Evolutionary conservation across 2,329 filamentous ascomycete genomes (phyloP).

Genomic region (Teratosphaeriaceae sp.): DNA sequence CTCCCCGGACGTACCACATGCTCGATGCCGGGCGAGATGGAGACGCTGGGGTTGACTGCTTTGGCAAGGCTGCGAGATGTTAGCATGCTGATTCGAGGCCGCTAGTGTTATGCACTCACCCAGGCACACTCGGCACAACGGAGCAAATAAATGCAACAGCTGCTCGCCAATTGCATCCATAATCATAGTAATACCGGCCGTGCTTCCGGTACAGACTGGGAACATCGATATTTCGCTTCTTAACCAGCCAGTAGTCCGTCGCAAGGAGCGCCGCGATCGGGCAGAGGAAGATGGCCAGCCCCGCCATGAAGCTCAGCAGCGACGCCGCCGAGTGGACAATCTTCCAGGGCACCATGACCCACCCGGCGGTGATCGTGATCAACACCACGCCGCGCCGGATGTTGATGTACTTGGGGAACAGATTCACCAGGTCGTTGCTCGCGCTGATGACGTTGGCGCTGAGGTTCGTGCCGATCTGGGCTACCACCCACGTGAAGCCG

Average conservation of each 20-base stretch:
- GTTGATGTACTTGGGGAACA: constrained; percentile 40
- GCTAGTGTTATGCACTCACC: constrained; percentile 8
- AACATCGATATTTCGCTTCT: constrained; percentile 35
- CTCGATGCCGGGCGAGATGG: constrained; percentile 41
- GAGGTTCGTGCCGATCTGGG: constrained; percentile 1
- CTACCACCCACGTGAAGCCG: not conserved
- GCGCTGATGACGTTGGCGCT: constrained; percentile 32
- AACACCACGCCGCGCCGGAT: constrained; percentile 48
- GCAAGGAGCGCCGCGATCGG: constrained; percentile 53
- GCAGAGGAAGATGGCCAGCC: constrained; percentile 59
- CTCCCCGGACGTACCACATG: constrained; percentile 31
- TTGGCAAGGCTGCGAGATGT: constrained; percentile 36
- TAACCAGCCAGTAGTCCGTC: constrained; percentile 55
- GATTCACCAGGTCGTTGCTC: constrained; percentile 34
- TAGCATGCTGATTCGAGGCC: not conserved
- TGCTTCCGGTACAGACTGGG: constrained; percentile 47
- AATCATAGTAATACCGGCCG: constrained; percentile 45
- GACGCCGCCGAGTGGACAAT: constrained; percentile 53
- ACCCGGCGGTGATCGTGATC: constrained; percentile 32
- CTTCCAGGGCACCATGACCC: constrained; percentile 50
- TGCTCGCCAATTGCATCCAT: constrained; percentile 55
- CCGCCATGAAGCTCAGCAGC: constrained; percentile 53
- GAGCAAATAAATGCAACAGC: constrained; percentile 51
- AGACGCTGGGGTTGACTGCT: constrained; percentile 34
- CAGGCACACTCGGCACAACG: constrained; percentile 52